These are phyloP conservation scores for Babesia sp. DNA, from an alignment of 169 alveolate species.

Conservation along the genomic window DNA sequence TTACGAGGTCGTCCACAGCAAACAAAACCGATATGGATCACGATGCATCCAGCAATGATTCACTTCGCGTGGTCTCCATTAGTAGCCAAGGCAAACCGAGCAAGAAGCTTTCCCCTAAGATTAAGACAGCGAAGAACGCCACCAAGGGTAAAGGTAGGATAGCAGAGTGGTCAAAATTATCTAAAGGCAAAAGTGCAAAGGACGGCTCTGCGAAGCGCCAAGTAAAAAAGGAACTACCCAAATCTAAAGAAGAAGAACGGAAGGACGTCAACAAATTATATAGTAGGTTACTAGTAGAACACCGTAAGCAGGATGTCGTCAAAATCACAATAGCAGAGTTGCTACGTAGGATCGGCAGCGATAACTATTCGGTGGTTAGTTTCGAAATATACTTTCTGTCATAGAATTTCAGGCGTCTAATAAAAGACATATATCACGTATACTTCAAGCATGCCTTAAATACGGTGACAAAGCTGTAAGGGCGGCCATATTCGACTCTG, in stretches of 20 bases:
- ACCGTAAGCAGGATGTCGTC: slow-evolving; percentile 29
- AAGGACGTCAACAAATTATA: slow-evolving; percentile 54
- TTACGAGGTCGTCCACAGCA: too few species aligned
- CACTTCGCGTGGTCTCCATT: too few species aligned
- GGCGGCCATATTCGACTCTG: slow-evolving; percentile 24
- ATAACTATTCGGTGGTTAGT: slow-evolving; percentile 42
- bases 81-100: not conserved
- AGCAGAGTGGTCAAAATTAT: not conserved
- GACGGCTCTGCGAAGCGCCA: not conserved
- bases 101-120: not conserved
- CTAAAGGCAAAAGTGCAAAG: not conserved
- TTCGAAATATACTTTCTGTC: not conserved
- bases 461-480: slow-evolving; percentile 50
- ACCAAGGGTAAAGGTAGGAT: not conserved
- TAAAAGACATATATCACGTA: slow-evolving; percentile 53
- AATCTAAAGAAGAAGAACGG: slow-evolving; percentile 48
- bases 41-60: too few species aligned
- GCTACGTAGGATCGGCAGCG: slow-evolving; percentile 13
- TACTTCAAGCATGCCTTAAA: slow-evolving; percentile 67
- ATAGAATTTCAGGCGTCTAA: slow-evolving; percentile 26
- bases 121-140: not conserved
- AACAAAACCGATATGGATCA: too few species aligned
- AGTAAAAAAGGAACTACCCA: slow-evolving; percentile 13
- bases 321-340: slow-evolving; percentile 22
- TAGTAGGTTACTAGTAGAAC: slow-evolving; percentile 42